A percentile compares a stretch with the other conserved stretches of the same genome.
phyloP scores from a whole-genome alignment of 768 basidiomycete genomes.

The Gymnopilus dilepis region DNA sequence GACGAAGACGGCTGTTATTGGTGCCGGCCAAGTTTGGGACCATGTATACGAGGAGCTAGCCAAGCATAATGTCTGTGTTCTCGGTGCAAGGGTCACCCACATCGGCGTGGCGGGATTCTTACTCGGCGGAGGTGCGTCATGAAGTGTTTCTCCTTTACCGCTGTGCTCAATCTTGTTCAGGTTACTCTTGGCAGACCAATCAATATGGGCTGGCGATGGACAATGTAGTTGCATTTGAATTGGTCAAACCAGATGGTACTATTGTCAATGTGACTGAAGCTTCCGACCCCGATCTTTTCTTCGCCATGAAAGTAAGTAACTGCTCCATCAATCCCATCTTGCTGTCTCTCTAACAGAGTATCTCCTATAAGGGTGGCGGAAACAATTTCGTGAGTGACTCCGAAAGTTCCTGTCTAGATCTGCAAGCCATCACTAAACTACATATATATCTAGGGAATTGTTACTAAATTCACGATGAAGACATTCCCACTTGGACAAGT shows the following conservation, averaged over 20 bases:
- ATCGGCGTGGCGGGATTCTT: constrained; percentile 67
- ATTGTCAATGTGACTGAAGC: constrained; percentile 40
- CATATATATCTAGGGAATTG: constrained; percentile 45
- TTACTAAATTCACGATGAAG: constrained; percentile 52
- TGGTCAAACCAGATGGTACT: constrained; percentile 60
- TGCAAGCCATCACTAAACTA: neutral
- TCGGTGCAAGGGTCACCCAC: constrained; percentile 63
- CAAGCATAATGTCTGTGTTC: constrained; percentile 54
- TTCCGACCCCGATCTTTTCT: constrained; percentile 47
- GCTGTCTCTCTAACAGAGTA: neutral
- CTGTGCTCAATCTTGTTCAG: constrained; percentile 30
- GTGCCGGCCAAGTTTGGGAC: constrained; percentile 64
- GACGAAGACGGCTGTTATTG: constrained; percentile 46
- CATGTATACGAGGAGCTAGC: constrained; percentile 59
- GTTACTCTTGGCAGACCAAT: constrained; percentile 70
- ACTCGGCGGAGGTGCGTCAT: constrained; percentile 54
- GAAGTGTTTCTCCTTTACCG: neutral
- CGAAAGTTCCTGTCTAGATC: no score
- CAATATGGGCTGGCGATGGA: constrained; percentile 64
- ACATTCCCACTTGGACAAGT: constrained; percentile 44
- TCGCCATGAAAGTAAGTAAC: constrained; percentile 41
- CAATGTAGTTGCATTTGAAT: constrained; percentile 56
- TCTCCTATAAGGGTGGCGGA: constrained; percentile 52
- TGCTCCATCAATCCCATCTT: neutral
- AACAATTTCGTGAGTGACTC: constrained; percentile 59